These are phyloP conservation scores for Aspergillus udagawae DNA, from an alignment of 2,329 filamentous ascomycete species.

Conservation along the genomic window DNA sequence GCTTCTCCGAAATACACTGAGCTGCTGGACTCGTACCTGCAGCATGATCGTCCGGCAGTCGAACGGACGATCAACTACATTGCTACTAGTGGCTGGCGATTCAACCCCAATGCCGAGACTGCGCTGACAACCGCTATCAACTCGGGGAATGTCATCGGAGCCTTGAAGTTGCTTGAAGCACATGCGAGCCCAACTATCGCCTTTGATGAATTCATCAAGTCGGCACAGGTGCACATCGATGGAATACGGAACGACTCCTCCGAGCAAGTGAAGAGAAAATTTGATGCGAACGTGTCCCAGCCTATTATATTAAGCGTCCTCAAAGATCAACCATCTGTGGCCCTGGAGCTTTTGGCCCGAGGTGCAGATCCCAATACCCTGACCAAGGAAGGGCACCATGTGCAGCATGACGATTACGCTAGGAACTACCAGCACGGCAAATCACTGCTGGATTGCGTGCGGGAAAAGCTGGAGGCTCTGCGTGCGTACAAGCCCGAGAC, in stretches of 20 bases:
- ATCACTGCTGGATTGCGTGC: slow-evolving; percentile 60
- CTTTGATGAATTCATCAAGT: slow-evolving; percentile 47
- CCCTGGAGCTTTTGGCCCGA: slow-evolving; percentile 55
- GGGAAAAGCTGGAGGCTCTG: slow-evolving; percentile 49
- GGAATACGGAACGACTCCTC: slow-evolving; percentile 30
- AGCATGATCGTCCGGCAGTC: slow-evolving; percentile 58
- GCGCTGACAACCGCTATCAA: slow-evolving; percentile 59
- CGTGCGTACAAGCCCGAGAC: slow-evolving; percentile 42
- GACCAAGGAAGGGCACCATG: slow-evolving; percentile 35
- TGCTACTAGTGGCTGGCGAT: slow-evolving; percentile 37
- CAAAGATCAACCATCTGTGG: slow-evolving; percentile 50
- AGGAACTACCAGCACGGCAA: background rate
- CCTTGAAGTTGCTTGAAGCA: slow-evolving; percentile 58
- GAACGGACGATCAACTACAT: slow-evolving; percentile 66
- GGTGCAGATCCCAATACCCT: slow-evolving; percentile 65
- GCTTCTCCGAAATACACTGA: slow-evolving; percentile 43
- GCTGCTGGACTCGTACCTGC: slow-evolving; percentile 41
- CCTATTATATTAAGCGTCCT: slow-evolving; percentile 62
- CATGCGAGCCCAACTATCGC: slow-evolving; percentile 60
- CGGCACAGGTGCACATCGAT: slow-evolving; percentile 8
- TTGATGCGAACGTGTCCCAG: slow-evolving; percentile 52
- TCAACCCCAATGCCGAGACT: slow-evolving; percentile 36
- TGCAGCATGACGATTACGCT: background rate
- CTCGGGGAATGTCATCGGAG: slow-evolving; percentile 50
- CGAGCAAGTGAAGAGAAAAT: slow-evolving; percentile 50